These are phyloP conservation scores for Phytophthora lateralis DNA, from an alignment of 352 stramenopile species.

Conservation along the genomic window DNA sequence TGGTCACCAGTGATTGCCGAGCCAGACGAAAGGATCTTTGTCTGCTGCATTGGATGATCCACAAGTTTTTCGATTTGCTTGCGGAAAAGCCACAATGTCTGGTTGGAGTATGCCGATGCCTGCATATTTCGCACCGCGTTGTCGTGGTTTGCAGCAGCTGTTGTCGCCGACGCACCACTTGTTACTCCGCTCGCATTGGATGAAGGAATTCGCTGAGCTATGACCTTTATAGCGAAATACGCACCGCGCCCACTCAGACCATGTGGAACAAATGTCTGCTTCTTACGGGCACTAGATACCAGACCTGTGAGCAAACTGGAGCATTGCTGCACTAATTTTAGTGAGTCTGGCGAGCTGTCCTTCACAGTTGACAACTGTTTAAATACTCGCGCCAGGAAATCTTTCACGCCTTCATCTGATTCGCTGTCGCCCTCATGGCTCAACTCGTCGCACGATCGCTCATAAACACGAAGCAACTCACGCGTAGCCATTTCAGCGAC, in stretches of 20 bases:
- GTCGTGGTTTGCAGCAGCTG: conserved; percentile 37
- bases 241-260: conserved; percentile 71
- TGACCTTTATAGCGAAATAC: conserved; percentile 81
- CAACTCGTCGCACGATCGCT: conserved; percentile 51
- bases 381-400: conserved; percentile 86
- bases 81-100: conserved; percentile 72
- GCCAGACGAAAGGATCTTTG: conserved; percentile 77
- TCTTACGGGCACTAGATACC: conserved; percentile 55
- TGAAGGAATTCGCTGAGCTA: conserved; percentile 78
- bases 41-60: conserved; percentile 77
- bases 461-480: conserved; percentile 84
- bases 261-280: conserved; percentile 64
- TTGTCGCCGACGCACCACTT: conserved; percentile 16
- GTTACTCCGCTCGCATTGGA: conserved; percentile 36
- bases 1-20: conserved; percentile 73
- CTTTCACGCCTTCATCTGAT: conserved; percentile 53
- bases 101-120: conserved; percentile 74
- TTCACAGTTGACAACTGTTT: conserved; percentile 61
- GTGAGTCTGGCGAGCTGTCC: conserved; percentile 50
- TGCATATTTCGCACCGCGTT: conserved; percentile 69
- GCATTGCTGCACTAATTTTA: conserved; percentile 82
- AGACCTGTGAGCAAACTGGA: conserved; percentile 74
- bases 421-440: conserved; percentile 12
- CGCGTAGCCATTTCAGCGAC: conserved; percentile 80
- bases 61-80: conserved; percentile 79